Evolutionary conservation across 2,329 filamentous ascomycete species (phyloP), one percentile per base, ranked within the genome.

Genomic region (Bimuria novae-zelandiae): DNA sequence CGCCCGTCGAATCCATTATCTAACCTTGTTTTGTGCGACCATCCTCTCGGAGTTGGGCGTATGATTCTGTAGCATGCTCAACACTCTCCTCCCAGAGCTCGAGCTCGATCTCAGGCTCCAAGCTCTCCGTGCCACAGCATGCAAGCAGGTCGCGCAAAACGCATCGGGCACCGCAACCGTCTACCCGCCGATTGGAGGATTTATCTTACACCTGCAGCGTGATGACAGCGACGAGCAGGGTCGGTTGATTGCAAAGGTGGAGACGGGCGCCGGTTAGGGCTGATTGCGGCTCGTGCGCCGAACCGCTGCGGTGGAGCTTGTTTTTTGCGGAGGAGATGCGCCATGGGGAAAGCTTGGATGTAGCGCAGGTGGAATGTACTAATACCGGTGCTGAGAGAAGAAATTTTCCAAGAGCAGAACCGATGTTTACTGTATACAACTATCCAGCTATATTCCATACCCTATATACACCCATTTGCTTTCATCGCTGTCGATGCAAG

Each of bases 101-200:
- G 7, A 7, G 8, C 21, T 27, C 30, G 30, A 47, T 32, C 44
- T 36, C 32, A 22, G 36, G 44, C 44, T 47, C 32, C 32, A 19
- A 37, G 44, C 44, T 36, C 44, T 47, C 44, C 44, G 23, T 47
- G 44, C 33, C 44, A 22, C 44, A 25, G 33, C 44, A 19, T 47
- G 44, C 44, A 19, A 16, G 22, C 44, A 46, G 29, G 43, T 47
- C 32, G 44, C 32, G 32, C 30, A 46, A 22, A n/a, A 37, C 32
- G 16, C 44, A 29, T 12, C 43, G 16, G 22, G n/a, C 32, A 30
- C 32, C 29, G 2, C 33, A 39, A 16, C 44, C 17, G 14, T 23
- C 32, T 16, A 22, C 17, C 7, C 33, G 32, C 47, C 52, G 46
- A 54, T 54, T 54, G 52, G 52, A 50, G 52, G 52, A 51, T 35